phyloP scores from a whole-genome alignment of 176 grass and related monocot species.

The Musa beccarii region DNA sequence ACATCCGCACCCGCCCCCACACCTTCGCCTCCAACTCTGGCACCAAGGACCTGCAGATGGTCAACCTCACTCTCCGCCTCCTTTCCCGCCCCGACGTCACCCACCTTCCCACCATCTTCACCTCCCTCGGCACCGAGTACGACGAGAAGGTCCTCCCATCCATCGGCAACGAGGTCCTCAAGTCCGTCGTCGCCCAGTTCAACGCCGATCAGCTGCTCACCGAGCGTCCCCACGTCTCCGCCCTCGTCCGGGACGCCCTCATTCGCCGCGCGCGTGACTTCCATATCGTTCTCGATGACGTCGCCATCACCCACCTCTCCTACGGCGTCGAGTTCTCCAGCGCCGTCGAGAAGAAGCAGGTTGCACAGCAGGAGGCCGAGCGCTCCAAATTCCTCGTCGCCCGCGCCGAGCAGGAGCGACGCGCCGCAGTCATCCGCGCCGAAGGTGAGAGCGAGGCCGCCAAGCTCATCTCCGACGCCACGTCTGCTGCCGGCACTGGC shows the following conservation, averaged over 20 bases:
- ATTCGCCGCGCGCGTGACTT: slow-evolving; percentile 85
- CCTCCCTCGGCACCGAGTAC: slow-evolving; percentile 95
- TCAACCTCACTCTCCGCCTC: slow-evolving; percentile 85
- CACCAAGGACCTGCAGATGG: slow-evolving; percentile 99
- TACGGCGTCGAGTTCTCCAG: slow-evolving; percentile 88
- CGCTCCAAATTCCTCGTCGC: slow-evolving; percentile 99
- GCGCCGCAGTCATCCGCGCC: slow-evolving; percentile 72
- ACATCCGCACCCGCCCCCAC: slow-evolving; percentile 93
- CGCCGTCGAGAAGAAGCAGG: slow-evolving; percentile 99
- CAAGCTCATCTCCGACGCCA: slow-evolving; percentile 80
- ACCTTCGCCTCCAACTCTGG: slow-evolving; percentile 96
- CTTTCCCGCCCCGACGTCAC: slow-evolving; percentile 82
- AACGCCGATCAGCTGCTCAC: slow-evolving; percentile 99
- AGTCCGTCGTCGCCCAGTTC: slow-evolving; percentile 98
- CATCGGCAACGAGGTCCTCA: slow-evolving; percentile 97
- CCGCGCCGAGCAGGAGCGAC: slow-evolving; percentile 88
- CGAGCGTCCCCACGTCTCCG: slow-evolving; percentile 80
- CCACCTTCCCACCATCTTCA: slow-evolving; percentile 94
- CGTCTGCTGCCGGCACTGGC: slow-evolving; percentile 45
- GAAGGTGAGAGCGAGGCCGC: slow-evolving; percentile 93
- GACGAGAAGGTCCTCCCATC: slow-evolving; percentile 98
- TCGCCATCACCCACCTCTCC: slow-evolving; percentile 96
- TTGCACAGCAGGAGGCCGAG: slow-evolving; percentile 98
- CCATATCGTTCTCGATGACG: slow-evolving; percentile 95
- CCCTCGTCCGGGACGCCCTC: slow-evolving; percentile 80